Conservation (phyloP, 495 filamentous ascomycete genomes). For the Podospora fimiseda region DNA sequence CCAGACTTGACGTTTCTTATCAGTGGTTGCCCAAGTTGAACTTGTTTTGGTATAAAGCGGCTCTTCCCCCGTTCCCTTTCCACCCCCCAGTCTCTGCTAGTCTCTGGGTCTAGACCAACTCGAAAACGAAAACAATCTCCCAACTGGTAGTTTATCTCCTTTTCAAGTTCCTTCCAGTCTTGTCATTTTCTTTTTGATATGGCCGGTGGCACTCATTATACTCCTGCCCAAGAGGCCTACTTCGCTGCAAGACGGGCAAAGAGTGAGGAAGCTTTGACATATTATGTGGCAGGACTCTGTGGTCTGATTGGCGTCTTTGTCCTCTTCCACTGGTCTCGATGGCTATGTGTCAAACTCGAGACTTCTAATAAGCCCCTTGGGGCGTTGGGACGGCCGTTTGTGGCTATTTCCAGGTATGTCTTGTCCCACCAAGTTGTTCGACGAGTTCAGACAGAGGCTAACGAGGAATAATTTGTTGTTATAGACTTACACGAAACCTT, state of each 20-base stretch:
- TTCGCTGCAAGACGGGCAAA: slow-evolving; percentile 25
- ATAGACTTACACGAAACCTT: slow-evolving; percentile 32
- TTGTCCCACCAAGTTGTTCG: too few relatives aligned
- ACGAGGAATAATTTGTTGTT: neutral
- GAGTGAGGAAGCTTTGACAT: slow-evolving; percentile 31
- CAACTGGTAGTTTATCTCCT: too few relatives aligned
- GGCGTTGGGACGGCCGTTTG: slow-evolving; percentile 19
- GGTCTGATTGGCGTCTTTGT: slow-evolving; percentile 47
- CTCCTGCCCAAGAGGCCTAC: slow-evolving; percentile 15
- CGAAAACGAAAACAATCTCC: neutral
- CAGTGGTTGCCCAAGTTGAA: too few relatives aligned
- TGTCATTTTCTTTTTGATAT: too few relatives aligned
- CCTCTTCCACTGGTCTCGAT: slow-evolving; percentile 41
- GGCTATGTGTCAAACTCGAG: slow-evolving; percentile 22
- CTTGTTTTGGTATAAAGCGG: slow-evolving; percentile 13
- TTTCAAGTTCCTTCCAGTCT: too few relatives aligned
- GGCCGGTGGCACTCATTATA: slow-evolving; percentile 7
- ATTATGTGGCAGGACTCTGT: slow-evolving; percentile 40
- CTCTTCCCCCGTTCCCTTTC: neutral
- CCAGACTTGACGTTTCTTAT: neutral
- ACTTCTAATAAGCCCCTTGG: slow-evolving; percentile 13
- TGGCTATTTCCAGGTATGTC: slow-evolving; percentile 22
- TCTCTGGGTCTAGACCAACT: neutral
- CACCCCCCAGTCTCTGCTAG: neutral
- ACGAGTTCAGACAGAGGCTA: too few relatives aligned